These are phyloP conservation scores for Russula dissimulans DNA, from an alignment of 768 basidiomycete genomes.

Conservation along the genomic window DNA sequence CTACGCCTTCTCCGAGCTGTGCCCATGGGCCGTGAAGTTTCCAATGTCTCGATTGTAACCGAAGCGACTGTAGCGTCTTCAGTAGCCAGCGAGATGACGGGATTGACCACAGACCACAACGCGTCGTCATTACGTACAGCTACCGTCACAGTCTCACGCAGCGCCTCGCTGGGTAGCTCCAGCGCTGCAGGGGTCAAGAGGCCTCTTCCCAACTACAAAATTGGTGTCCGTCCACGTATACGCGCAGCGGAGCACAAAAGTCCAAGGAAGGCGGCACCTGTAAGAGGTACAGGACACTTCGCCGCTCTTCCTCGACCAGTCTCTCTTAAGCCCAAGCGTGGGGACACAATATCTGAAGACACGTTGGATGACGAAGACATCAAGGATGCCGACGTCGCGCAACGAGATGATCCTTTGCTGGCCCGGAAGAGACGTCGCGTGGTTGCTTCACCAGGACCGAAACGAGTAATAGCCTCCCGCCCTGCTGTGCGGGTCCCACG, in stretches of 20 bases:
- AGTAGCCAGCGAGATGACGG: constrained; percentile 20
- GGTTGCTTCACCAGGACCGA: background rate
- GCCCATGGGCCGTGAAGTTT: constrained; percentile 16
- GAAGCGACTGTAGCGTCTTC: constrained; percentile 21
- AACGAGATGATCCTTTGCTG: background rate
- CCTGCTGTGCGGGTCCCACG: background rate
- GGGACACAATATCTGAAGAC: constrained; percentile 14
- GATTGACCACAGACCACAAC: constrained; percentile 26
- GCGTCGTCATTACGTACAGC: constrained; percentile 26
- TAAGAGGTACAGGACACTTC: constrained; percentile 2
- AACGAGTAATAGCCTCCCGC: background rate
- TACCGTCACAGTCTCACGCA: constrained; percentile 22
- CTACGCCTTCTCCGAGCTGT: constrained; percentile 21
- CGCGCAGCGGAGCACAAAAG: constrained; percentile 1
- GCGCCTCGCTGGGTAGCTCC: constrained; percentile 18
- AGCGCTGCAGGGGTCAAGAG: constrained; percentile 24
- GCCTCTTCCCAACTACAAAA: constrained; percentile 18
- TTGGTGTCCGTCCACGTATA: constrained; percentile 6
- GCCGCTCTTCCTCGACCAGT: constrained; percentile 2
- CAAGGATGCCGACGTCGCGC: background rate
- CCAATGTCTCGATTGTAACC: constrained; percentile 16
- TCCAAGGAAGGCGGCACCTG: constrained; percentile 1
- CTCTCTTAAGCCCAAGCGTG: constrained; percentile 2
- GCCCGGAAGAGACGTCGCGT: constrained; percentile 17
- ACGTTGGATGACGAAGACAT: constrained; percentile 15